phyloP scores from a whole-genome alignment of 257 asterid species.

The Leonotis leonurus region DNA sequence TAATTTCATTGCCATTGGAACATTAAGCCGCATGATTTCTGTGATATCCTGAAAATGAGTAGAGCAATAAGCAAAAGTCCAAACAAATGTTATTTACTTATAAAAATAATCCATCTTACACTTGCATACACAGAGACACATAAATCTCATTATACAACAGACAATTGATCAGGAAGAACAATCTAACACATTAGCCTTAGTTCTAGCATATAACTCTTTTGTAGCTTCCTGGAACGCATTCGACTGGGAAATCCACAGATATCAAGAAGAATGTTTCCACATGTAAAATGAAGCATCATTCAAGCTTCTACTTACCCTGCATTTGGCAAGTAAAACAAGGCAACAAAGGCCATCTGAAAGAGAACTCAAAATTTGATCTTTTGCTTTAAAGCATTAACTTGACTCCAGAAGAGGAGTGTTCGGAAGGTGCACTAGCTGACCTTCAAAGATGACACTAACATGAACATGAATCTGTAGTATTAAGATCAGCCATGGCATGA shows the following conservation, averaged over 20 bases:
- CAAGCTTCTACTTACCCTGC: too few relatives aligned
- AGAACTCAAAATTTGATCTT: too few relatives aligned
- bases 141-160: not conserved
- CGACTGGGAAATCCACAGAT: not conserved
- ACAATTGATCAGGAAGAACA: not conserved
- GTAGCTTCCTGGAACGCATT: constrained; percentile 9
- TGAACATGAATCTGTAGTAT: too few relatives aligned
- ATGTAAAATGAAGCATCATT: too few relatives aligned
- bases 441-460: not conserved
- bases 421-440: not conserved
- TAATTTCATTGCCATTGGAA: constrained; percentile 87
- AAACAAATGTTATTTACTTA: not conserved
- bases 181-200: not conserved
- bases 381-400: too few relatives aligned
- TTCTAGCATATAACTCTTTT: not conserved
- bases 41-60: constrained; percentile 51
- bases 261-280: not conserved
- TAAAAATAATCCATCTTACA: not conserved
- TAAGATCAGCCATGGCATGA: not conserved
- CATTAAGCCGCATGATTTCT: constrained; percentile 91
- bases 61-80: constrained; percentile 2
- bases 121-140: not conserved
- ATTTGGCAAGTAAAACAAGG: not conserved
- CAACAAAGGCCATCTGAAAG: not conserved
- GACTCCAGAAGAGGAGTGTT: too few relatives aligned